Evolutionary conservation across 192 early-diverging fungal species (phyloP), one percentile per base, ranked within the genome.

Genomic region (Mortierella antarctica): DNA sequence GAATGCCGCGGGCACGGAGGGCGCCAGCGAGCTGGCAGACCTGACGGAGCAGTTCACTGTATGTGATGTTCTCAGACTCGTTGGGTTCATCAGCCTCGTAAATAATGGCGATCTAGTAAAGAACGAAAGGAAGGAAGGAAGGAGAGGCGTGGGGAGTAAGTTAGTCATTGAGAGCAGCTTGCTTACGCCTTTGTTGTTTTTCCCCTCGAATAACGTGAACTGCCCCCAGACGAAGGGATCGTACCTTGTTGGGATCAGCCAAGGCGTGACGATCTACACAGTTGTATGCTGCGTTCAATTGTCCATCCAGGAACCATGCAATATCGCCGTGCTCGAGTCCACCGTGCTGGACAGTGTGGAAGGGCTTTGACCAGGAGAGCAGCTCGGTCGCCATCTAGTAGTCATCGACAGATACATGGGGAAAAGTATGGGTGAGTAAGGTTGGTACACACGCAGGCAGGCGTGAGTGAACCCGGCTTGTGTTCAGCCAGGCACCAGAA

Each of bases 281-380:
- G 90, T 99, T 99, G 88, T 94, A 94, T 40, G 92, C 89, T n/a
- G 92, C 94, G 77, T 99, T 99, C 71, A 99, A 87, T 73, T 93
- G 83, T 51, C 97, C 97, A 71, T 94, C 93, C 44, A 89, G 84
- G 87, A 99, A 99, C 97, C 97, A 99, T 44, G 95, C 90, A 70
- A 94, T 89, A 83, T 99, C 91, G 59, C 97, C 97, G 53, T 92
- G 86, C 40, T 90, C 81, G 73, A 98, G 94, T 55, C 84, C 85
- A 41, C 97, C 96, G 50, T 88, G 84, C 23, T 75, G 70, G 65
- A 94, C 92, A 39, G 86, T 88, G 62, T 87, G 82, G 83, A 96
- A 97, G 55, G 93, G 93, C 75, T 87, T 88, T 74, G 86, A 84
- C 97, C 97, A 98, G 51, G 86, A 83, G 69, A 98, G 82, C 45